phyloP scores from a whole-genome alignment of 345 rosid genomes.

The Litchi chinensis region DNA sequence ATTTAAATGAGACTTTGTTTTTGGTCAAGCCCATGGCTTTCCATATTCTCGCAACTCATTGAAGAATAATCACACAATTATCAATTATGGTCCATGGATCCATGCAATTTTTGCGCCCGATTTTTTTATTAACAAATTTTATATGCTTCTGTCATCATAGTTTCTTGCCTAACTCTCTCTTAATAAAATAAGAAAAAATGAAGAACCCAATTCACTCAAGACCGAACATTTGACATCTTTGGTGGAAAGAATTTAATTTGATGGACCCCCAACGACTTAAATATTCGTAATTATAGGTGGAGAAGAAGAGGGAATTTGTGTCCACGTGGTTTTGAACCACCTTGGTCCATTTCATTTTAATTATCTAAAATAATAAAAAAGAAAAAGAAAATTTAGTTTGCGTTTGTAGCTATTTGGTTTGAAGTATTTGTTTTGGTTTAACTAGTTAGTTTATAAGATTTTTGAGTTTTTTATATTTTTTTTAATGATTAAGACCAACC shows the following conservation, averaged over 20 bases:
- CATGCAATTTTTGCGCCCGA: background rate
- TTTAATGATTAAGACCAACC: too few species aligned
- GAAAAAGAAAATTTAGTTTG: background rate
- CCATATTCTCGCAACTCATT: background rate
- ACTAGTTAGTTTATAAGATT: background rate
- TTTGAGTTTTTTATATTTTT: too few species aligned
- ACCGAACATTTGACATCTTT: background rate
- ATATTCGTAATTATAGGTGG: background rate
- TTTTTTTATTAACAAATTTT: background rate
- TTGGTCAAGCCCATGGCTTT: background rate
- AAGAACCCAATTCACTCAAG: background rate
- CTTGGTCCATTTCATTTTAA: background rate
- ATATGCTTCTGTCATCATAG: background rate
- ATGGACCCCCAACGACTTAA: background rate
- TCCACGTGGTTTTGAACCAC: background rate
- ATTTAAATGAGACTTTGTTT: background rate
- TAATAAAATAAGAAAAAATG: background rate
- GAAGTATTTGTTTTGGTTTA: background rate
- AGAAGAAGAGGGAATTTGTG: background rate
- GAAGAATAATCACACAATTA: background rate
- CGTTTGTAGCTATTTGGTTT: too few species aligned
- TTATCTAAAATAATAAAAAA: background rate
- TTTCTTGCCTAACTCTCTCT: constrained; percentile 1
- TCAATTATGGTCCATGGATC: background rate
- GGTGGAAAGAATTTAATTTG: background rate